Evolutionary conservation across 2,329 filamentous ascomycete species (phyloP), one percentile per base, ranked within the genome.

Genomic region (Fusarium decemcellulare): DNA sequence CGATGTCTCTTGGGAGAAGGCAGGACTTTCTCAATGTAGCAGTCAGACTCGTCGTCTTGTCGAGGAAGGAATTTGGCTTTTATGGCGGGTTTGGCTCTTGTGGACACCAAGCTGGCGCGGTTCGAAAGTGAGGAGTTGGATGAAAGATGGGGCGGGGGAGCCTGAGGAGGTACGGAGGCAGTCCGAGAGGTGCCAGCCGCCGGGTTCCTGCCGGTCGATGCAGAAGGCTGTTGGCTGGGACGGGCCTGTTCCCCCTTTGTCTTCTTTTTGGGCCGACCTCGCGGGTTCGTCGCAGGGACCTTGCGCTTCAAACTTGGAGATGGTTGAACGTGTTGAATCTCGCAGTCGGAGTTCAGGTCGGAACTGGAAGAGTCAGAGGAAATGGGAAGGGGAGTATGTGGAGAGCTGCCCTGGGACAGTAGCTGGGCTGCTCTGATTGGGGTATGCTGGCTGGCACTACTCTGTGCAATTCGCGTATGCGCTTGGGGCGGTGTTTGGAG

Each of bases 21-120:
- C n/a, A 42, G 16, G n/a, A 52, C 56, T n/a, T 65, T 72, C 40
- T 71, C 68, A n/a, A 65, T 67, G 8, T 68, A 32, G 39, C 67
- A 67, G 30, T 74, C 73, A 2, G 68, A 67, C 12, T 62, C 63
- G 16, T 72, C 50, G 4, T 39, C 53, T 3, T 39, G 23, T 9
- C 47, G 39, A 12, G 9, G 23, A 30, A 30, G 42, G 27, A 15
- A 23, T 36, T 37, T 34, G 10, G 59, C 30, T 36, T 59, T 64
- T 32, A 36, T 42, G 12, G 51, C 10, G 16, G 46, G 34, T 23
- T 12, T 42, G 8, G 39, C 14, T 32, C 46, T 12, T 23, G 44
- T 5, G 27, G 46, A 42, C 8, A 47, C 15, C 15, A 39, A 48
- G 12, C 15, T 40, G 12, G 43, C 37, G 34, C 36, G 40, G 8